phyloP scores from a whole-genome alignment of 768 basidiomycete species.

The Psilocybe cyanescens region DNA sequence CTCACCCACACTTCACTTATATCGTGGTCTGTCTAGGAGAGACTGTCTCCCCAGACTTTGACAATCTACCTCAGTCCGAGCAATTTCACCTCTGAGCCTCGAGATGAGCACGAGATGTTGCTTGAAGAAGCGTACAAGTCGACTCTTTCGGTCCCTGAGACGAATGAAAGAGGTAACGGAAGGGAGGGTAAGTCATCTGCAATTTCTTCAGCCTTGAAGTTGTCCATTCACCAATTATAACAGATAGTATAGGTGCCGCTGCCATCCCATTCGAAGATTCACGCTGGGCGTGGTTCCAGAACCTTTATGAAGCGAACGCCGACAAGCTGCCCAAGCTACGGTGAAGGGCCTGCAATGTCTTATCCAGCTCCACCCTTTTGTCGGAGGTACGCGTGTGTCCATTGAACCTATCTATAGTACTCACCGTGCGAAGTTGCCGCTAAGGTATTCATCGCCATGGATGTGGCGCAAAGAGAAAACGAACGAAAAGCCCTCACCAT shows the following conservation, averaged over 20 bases:
- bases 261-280: neutral
- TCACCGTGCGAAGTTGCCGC: conserved; percentile 39
- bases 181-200: neutral
- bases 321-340: conserved; percentile 30
- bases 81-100: neutral
- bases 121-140: neutral
- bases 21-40: too few relatives aligned
- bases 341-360: conserved; percentile 37
- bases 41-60: neutral
- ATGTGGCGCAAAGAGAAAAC: too few relatives aligned
- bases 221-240: neutral
- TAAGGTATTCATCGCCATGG: too few relatives aligned
- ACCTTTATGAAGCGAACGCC: conserved; percentile 25
- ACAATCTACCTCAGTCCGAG: neutral
- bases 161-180: neutral
- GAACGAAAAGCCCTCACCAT: too few relatives aligned
- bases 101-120: neutral
- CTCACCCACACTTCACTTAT: too few relatives aligned
- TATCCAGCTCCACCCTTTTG: conserved; percentile 39
- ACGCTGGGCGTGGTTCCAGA: neutral
- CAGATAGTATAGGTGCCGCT: neutral
- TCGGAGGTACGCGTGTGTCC: conserved; percentile 30
- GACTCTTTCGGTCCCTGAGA: neutral
- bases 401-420: neutral
- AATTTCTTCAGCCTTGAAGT: neutral